phyloP scores from a whole-genome alignment of 2,329 filamentous ascomycete genomes.

The Pochonia chlamydosporia region DNA sequence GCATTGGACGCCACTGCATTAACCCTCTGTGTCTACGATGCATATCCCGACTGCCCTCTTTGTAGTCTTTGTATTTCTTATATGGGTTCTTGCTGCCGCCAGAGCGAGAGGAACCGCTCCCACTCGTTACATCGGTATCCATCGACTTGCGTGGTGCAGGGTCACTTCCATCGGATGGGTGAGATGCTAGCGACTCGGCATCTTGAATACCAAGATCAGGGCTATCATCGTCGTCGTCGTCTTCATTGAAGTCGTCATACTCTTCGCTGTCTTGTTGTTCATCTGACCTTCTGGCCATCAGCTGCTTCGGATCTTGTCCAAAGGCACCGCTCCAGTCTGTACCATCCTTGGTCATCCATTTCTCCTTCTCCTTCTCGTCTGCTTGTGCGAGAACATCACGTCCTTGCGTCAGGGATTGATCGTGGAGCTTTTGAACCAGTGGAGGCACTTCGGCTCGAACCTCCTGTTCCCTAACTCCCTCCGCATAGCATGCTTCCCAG shows the following conservation, averaged over 20 bases:
- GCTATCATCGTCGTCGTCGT: slow-evolving; percentile 26
- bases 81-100: slow-evolving; percentile 46
- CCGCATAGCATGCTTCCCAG: slow-evolving; percentile 86
- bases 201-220: slow-evolving; percentile 57
- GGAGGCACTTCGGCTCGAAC: slow-evolving; percentile 71
- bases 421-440: slow-evolving; percentile 68
- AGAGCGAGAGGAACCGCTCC: slow-evolving; percentile 24
- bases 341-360: slow-evolving; percentile 74
- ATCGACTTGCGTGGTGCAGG: slow-evolving; percentile 28
- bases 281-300: slow-evolving; percentile 29
- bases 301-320: slow-evolving; percentile 62
- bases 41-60: slow-evolving; percentile 64
- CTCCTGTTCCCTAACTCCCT: slow-evolving; percentile 70
- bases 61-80: slow-evolving; percentile 56
- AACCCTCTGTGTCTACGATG: slow-evolving; percentile 81
- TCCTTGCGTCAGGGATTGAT: slow-evolving; percentile 71
- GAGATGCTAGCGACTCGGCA: slow-evolving; percentile 30
- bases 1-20: slow-evolving; percentile 92
- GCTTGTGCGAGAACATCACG: slow-evolving; percentile 75
- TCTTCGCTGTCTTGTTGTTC: slow-evolving; percentile 29
- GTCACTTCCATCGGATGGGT: slow-evolving; percentile 20
- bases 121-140: slow-evolving; percentile 32
- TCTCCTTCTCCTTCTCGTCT: slow-evolving; percentile 63
- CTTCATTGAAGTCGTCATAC: slow-evolving; percentile 33
- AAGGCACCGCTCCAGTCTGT: slow-evolving; percentile 86